Evolutionary conservation across 1,139 yeast genomes (phyloP), one percentile per base, ranked within the genome.

Genomic region (Scheffersomyces quercinus): DNA sequence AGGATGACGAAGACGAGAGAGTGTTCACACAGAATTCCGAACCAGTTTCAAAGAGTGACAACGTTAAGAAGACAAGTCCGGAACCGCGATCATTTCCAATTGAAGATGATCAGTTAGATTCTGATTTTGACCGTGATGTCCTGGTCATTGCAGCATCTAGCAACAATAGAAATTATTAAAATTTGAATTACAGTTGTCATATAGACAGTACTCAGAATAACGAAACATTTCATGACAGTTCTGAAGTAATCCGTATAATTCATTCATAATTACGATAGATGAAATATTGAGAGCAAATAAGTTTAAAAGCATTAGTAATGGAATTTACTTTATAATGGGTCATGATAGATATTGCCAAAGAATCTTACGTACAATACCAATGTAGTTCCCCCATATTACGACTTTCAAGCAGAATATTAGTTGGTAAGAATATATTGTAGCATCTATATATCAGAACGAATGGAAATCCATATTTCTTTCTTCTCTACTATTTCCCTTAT

Each of bases 1-100:
- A 57, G n/a, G 54, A 50, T 24, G 66, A 59, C 28, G 70, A 66
- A 41, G 67, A 62, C 28, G 26, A 20, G 3, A 8, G 26, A 6
- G 26, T 7, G 26, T 6, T 20, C 26, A 20, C 26, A 20, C 26
- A 20, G 26, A 20, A 6, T 20, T 20, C 26, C 26, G 26, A 20
- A 5, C 26, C 26, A 20, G 7, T 20, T 20, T 5, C 26, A 8
- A 20, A 20, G 7, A 20, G 26, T 6, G 26, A 20, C 26, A 20
- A 9, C 7, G 26, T 20, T 20, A 20, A 20, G 26, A 20, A 20
- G 26, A 2, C 26, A 7, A 20, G 26, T 20, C 26, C 26, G 26
- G 26, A 20, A 20, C 26, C 26, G 26, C 26, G 26, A 6, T 20
- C 26, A 8, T 20, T 20, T 20, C 26, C 9, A 20, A 20, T 20